Evolutionary conservation across 1,284 basidiomycete species (phyloP), one percentile per base, ranked within the genome.

Genomic region (Coniferiporia weirii): DNA sequence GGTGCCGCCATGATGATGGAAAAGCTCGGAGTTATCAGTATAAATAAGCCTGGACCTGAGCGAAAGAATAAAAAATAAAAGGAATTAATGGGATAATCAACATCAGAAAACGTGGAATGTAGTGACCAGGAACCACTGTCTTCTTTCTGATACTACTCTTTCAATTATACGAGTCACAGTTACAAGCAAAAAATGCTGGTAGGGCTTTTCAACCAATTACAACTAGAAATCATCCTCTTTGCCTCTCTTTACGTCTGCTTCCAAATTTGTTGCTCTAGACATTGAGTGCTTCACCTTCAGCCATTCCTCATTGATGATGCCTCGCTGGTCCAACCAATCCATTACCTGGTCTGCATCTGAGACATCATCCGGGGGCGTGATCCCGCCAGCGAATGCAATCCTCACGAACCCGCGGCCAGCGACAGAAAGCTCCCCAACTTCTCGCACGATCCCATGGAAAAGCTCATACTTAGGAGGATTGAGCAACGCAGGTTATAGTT

Each of bases 241-340:
- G 17, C 79, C 80, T 65, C 72, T 76, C 68, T 76, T 80, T 4
- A 71, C 70, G 6, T 73, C 72, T 40, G 77, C 68, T 57, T 90
- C 88, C 55, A 92, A 71, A 63, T 80, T 78, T 46, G 76, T 76
- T 20, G 89, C 87, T 48, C 74, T 77, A n/a, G 89, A 82, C 82
- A 90, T 88, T 76, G 91, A 79, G 20, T 75, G 72, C 65, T 87
- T 84, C 54, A 91, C 69, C 65, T 76, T 84, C 60, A 79, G 75
- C 86, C 86, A 91, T 65, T 87, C 80, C 61, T 75, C 75, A 35
- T 83, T 80, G 64, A 93, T 85, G 50, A 88, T 72, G 12, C 81
- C 79, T 48, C 87, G 78, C 61, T 82, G 71, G 63, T 93, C 91
- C 36, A 95, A 78, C 89, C 91, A 94, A 47, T 89, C 85, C 72